Conservation (phyloP, 2,329 filamentous ascomycete genomes). For the Exophiala spinifera region DNA sequence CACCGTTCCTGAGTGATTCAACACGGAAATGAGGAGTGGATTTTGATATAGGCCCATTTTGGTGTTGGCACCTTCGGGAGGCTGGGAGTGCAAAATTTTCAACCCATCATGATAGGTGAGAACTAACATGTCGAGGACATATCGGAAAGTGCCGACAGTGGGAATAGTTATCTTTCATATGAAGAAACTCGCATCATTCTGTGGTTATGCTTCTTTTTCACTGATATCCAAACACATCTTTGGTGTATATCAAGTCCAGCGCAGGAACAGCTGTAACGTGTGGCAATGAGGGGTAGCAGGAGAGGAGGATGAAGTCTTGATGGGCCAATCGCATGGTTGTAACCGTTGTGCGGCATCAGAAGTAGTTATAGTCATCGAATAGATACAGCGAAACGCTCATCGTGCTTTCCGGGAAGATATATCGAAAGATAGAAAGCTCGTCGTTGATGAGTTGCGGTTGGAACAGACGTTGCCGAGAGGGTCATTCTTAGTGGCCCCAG, state of each 20-base stretch:
- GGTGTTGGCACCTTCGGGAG: neutral
- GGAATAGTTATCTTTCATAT: neutral
- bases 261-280: slow-evolving; percentile 15
- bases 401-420: slow-evolving; percentile 4
- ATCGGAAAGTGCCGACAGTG: neutral
- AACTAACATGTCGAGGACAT: neutral
- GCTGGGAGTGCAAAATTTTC: slow-evolving; percentile 3
- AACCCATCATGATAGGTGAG: neutral
- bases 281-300: slow-evolving; percentile 14
- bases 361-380: neutral
- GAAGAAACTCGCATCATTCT: slow-evolving; percentile 8
- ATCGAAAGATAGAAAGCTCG: neutral
- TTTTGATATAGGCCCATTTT: too few relatives aligned
- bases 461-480: slow-evolving; percentile 12
- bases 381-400: neutral
- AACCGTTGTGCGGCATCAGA: neutral
- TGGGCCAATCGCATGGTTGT: slow-evolving; percentile 5
- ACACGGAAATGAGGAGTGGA: too few relatives aligned
- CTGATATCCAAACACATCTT: neutral
- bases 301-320: neutral
- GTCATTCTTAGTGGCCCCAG: slow-evolving; percentile 19
- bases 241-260: slow-evolving; percentile 12
- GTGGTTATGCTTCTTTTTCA: slow-evolving; percentile 5
- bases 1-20: too few relatives aligned
- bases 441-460: slow-evolving; percentile 18